These are phyloP conservation scores for Phytophthora sojae DNA, from an alignment of 352 stramenopile species.

Conservation along the genomic window DNA sequence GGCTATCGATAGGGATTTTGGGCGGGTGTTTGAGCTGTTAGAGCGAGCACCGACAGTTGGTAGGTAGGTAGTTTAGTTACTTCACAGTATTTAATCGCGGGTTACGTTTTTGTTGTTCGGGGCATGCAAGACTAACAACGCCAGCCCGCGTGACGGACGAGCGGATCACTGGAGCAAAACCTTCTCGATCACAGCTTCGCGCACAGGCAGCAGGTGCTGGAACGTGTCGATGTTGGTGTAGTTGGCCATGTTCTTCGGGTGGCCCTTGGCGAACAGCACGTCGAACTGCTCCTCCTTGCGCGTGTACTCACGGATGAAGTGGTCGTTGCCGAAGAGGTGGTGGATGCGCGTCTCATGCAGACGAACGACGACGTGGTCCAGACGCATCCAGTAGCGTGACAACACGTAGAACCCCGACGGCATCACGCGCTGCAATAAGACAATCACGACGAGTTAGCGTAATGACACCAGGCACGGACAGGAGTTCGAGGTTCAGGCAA, in stretches of 20 bases:
- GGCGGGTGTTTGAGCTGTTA: neutral
- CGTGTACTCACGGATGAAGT: conserved; percentile 84
- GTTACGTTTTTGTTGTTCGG: conserved; percentile 23
- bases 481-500: neutral
- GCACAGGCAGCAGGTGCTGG: conserved; percentile 74
- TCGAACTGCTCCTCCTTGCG: conserved; percentile 84
- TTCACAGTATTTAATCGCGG: conserved; percentile 38
- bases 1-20: conserved; percentile 40
- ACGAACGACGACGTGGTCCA: conserved; percentile 82
- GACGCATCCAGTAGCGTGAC: conserved; percentile 83
- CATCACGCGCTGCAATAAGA: conserved; percentile 72
- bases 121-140: conserved; percentile 17
- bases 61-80: conserved; percentile 11
- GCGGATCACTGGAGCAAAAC: conserved; percentile 53
- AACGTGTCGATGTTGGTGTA: conserved; percentile 88
- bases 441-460: conserved; percentile 6
- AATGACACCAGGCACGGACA: neutral
- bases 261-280: conserved; percentile 63
- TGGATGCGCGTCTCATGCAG: conserved; percentile 86
- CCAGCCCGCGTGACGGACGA: neutral
- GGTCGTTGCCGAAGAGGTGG: conserved; percentile 77
- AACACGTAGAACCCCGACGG: conserved; percentile 84
- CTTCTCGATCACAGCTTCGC: conserved; percentile 71
- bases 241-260: conserved; percentile 80
- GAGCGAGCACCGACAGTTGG: neutral